Base-by-base conservation (phyloP, 768 basidiomycete species). In the Candolleomyces aberdarensis region DNA sequence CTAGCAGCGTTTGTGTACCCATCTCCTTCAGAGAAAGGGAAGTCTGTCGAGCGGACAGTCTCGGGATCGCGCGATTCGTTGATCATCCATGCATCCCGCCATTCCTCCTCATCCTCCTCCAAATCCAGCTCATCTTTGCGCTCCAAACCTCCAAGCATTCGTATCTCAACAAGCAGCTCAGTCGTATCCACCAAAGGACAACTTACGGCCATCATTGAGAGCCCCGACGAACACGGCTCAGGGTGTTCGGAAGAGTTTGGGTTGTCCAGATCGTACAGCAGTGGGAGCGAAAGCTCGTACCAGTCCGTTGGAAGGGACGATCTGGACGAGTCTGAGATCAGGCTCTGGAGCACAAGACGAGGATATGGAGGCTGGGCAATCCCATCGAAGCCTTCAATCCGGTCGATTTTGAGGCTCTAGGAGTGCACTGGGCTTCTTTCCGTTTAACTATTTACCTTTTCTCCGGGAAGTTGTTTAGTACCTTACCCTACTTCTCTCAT, bases 151-250 rank as follows among this genome's bases (percentile, higher is more conserved):
- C 44, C 17, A 46, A 17, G 44, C 9, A 46, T 46, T 46, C 36
- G 36, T 11, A 36, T 36, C 36, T 36, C 36, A 36, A 36, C 36
- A 11, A 36, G 36, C 36, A 36, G 36, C 11, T 36, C 36, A 11
- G 36, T 11, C 36, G 36, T 36, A 36, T 11, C 36, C 36, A 3
- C 44, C 10, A 46, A 46, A 14, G 44, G 17, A 47, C 64, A 56
- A 44, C 66, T 75, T 5, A 68, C 67, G 29, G 66, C 72, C 39
- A 75, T 77, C 57, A 69, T 75, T 14, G 75, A 77, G 66, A 69
- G 70, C 53, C 72, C 74, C 15, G 72, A 75, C 22, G 75, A 77
- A 58, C 71, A 70, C 54, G 67, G 71, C 13, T 47, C 59, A 9
- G 65, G 69, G 6, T 66, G 66, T 29, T 62, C 65, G n/a, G 70